Evolutionary conservation across 768 basidiomycete genomes (phyloP).

Genomic region (Tulasnella sp.): DNA sequence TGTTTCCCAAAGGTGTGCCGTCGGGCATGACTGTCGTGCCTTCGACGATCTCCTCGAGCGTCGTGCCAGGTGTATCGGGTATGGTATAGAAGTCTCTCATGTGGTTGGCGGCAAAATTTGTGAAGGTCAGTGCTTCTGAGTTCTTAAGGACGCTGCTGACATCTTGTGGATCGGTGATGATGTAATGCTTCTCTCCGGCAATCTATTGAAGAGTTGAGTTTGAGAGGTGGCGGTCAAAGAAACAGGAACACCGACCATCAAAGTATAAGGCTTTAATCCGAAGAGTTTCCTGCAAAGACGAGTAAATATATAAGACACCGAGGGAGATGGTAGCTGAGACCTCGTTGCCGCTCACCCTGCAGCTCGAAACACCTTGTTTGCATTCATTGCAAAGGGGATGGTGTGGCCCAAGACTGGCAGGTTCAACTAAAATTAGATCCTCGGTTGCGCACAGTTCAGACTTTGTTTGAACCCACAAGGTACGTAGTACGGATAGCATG

Average conservation of each 20-base stretch:
- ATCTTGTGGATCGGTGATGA: conserved; percentile 7
- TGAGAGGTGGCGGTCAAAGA: not conserved
- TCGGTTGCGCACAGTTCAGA: not conserved
- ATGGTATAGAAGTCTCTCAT: conserved; percentile 8
- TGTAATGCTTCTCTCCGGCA: conserved; percentile 10
- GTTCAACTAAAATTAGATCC: not conserved
- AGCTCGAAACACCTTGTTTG: conserved; percentile 1
- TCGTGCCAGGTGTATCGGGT: not conserved
- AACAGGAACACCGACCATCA: not conserved
- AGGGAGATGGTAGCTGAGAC: not conserved
- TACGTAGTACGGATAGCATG: conserved; percentile 7
- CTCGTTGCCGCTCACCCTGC: conserved; percentile 3
- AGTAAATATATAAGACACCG: not conserved
- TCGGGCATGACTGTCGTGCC: conserved; percentile 2
- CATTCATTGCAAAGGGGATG: conserved; percentile 2
- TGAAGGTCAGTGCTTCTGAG: not conserved
- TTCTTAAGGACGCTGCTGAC: conserved; percentile 1
- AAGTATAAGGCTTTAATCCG: not conserved
- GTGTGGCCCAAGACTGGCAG: conserved; percentile 7
- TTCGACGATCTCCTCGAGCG: not conserved
- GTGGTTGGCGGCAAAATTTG: not conserved
- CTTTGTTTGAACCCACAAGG: not conserved
- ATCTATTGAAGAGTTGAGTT: not conserved
- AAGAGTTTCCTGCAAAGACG: not conserved
- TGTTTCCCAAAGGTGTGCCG: not conserved